Evolutionary conservation across 2,329 filamentous ascomycete species (phyloP).

Genomic region (Ascochyta viciae-villosae): DNA sequence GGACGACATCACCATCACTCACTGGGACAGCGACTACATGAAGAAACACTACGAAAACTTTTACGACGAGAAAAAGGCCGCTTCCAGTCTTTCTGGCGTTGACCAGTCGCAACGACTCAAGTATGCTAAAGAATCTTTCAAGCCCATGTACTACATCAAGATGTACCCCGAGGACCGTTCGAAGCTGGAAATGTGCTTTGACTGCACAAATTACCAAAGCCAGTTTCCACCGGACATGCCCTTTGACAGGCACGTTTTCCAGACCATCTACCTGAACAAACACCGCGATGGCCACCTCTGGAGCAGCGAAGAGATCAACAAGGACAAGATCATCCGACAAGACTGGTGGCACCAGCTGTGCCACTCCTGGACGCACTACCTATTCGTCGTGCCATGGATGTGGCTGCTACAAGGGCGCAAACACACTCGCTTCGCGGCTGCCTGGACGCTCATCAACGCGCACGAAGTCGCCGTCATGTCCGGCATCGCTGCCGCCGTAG

Average conservation of each 20-base stretch:
- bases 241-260: slow-evolving; percentile 70
- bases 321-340: slow-evolving; percentile 65
- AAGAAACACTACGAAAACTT: slow-evolving; percentile 71
- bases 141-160: slow-evolving; percentile 71
- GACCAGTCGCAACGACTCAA: slow-evolving; percentile 54
- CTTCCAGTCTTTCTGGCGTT: slow-evolving; percentile 49
- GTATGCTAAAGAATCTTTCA: slow-evolving; percentile 60
- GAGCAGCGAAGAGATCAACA: slow-evolving; percentile 66
- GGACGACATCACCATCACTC: slow-evolving; percentile 75
- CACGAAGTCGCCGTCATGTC: slow-evolving; percentile 75
- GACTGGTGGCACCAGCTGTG: slow-evolving; percentile 75
- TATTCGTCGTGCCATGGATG: slow-evolving; percentile 72
- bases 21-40: slow-evolving; percentile 71
- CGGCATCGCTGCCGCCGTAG: slow-evolving; percentile 74
- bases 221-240: slow-evolving; percentile 67
- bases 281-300: slow-evolving; percentile 62
- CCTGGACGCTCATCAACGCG: slow-evolving; percentile 74
- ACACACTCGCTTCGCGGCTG: slow-evolving; percentile 68
- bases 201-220: slow-evolving; percentile 77
- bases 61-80: slow-evolving; percentile 59
- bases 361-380: slow-evolving; percentile 69
- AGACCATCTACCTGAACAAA: slow-evolving; percentile 72
- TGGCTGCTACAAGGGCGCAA: slow-evolving; percentile 74
- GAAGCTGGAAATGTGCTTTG: slow-evolving; percentile 70
- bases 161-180: slow-evolving; percentile 63